Percentiles rank a stretch among this genome's conserved stretches.
phyloP scores from a whole-genome alignment of 345 rosid genomes.

The Fremontodendron californicum region DNA sequence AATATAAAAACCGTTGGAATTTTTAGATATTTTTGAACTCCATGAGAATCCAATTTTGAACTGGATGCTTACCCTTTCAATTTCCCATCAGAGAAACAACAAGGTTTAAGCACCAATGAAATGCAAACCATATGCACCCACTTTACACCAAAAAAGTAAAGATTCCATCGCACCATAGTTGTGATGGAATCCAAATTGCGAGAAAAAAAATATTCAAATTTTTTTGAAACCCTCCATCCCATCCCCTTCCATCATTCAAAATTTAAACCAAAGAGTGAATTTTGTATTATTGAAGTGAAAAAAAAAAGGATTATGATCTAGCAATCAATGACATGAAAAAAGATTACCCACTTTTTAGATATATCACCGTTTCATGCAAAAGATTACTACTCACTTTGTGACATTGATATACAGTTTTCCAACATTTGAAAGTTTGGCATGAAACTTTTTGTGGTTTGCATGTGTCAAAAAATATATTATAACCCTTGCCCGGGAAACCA shows the following conservation, averaged over 20 bases:
- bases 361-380: slow-evolving; percentile 20
- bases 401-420: neutral
- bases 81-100: too few species aligned
- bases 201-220: neutral
- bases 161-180: too few species aligned
- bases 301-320: slow-evolving; percentile 44
- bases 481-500: slow-evolving; percentile 25
- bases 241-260: slow-evolving; percentile 22
- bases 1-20: too few species aligned
- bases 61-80: too few species aligned
- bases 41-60: too few species aligned
- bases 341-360: slow-evolving; percentile 33
- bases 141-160: too few species aligned
- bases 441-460: neutral
- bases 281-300: slow-evolving; percentile 33
- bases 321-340: slow-evolving; percentile 43
- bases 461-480: neutral
- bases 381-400: neutral
- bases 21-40: too few species aligned
- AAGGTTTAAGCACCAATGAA: too few species aligned
- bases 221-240: neutral
- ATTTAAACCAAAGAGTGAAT: slow-evolving; percentile 25
- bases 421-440: neutral
- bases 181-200: too few species aligned
- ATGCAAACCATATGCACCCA: too few species aligned